These are phyloP conservation scores for Fusarium sp. DNA, from an alignment of 2,329 filamentous ascomycete species.

Conservation along the genomic window DNA sequence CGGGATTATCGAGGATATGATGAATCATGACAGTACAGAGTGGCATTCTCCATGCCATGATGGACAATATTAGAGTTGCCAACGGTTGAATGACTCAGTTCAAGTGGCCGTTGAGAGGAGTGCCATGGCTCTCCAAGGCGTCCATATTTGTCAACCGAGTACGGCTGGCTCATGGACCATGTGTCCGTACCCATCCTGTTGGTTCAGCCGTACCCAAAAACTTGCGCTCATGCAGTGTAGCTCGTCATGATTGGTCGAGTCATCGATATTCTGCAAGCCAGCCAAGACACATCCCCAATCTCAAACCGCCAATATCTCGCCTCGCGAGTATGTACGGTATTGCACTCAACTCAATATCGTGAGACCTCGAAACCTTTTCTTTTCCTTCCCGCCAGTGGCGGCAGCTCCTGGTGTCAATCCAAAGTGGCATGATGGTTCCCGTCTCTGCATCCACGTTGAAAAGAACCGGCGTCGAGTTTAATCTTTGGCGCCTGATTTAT, in stretches of 20 bases:
- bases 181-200: background rate
- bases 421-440: constrained; percentile 9
- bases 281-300: background rate
- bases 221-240: background rate
- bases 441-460: background rate
- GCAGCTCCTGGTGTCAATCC: constrained; percentile 8
- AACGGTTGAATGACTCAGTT: background rate
- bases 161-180: background rate
- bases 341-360: constrained; percentile 1
- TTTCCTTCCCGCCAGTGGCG: constrained; percentile 8
- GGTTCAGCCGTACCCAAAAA: background rate
- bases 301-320: constrained; percentile 4
- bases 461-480: constrained; percentile 2
- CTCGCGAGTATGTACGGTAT: background rate
- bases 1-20: background rate
- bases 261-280: background rate
- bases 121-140: background rate
- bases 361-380: background rate
- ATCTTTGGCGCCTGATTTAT: constrained; percentile 7
- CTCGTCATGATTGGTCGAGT: background rate
- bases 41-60: background rate
- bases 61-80: background rate
- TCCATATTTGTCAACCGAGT: background rate
- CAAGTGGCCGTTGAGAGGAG: background rate
- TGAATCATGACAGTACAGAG: background rate